phyloP scores from a whole-genome alignment of 2,329 filamentous ascomycete genomes.

The Botrytis fabae region DNA sequence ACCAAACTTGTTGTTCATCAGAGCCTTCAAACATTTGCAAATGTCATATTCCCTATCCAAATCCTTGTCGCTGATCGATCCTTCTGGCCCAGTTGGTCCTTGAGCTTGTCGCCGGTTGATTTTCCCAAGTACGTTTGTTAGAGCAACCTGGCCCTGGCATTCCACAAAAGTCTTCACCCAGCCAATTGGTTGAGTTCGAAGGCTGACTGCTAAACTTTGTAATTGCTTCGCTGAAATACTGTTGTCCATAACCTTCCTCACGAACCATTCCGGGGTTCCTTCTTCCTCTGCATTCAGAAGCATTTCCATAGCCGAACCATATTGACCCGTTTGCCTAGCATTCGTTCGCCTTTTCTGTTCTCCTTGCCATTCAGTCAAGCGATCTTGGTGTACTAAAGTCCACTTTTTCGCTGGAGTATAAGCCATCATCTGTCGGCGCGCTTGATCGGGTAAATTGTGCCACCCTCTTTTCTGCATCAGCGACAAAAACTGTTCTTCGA shows the following conservation, averaged over 20 bases:
- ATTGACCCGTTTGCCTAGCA: slow-evolving; percentile 68
- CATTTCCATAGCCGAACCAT: slow-evolving; percentile 66
- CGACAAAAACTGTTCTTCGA: slow-evolving; percentile 88
- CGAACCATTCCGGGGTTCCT: slow-evolving; percentile 96
- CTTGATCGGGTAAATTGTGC: slow-evolving; percentile 95
- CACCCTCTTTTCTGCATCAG: slow-evolving; percentile 97
- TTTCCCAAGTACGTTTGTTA: slow-evolving; percentile 90
- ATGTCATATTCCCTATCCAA: slow-evolving; percentile 86
- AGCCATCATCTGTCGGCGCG: slow-evolving; percentile 90
- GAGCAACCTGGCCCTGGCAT: slow-evolving; percentile 92
- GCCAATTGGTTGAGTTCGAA: slow-evolving; percentile 93
- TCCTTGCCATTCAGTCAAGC: slow-evolving; percentile 87
- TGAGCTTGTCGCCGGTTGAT: slow-evolving; percentile 86
- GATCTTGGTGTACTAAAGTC: slow-evolving; percentile 94
- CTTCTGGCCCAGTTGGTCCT: slow-evolving; percentile 55
- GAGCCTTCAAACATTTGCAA: slow-evolving; percentile 91
- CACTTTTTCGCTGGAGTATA: slow-evolving; percentile 96
- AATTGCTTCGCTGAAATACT: slow-evolving; percentile 88
- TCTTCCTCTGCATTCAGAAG: slow-evolving; percentile 86
- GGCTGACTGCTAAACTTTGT: slow-evolving; percentile 88
- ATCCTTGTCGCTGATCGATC: slow-evolving; percentile 62
- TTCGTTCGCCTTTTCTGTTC: slow-evolving; percentile 86
- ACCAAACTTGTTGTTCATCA: slow-evolving; percentile 99
- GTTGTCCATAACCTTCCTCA: slow-evolving; percentile 95
- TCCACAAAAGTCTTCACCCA: slow-evolving; percentile 98